Percentiles rank a stretch among this genome's conserved stretches.
Evolutionary conservation across 2,329 filamentous ascomycete species (phyloP).

Genomic region (Aaosphaeria arxii): DNA sequence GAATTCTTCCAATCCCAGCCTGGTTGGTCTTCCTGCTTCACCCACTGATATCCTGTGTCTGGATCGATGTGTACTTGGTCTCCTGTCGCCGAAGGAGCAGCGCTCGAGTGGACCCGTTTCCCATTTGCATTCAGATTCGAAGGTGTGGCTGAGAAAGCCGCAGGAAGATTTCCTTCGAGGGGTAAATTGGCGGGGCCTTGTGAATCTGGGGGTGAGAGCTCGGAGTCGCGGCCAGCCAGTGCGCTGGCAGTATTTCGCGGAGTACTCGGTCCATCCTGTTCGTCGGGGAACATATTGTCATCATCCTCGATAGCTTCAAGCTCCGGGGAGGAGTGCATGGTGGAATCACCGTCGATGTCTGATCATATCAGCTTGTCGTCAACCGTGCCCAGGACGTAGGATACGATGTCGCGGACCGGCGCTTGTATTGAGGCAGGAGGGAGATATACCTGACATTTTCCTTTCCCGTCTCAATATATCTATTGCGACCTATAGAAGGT

Average conservation of each 20-base stretch:
- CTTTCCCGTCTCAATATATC: no score
- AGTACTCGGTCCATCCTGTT: constrained; percentile 41
- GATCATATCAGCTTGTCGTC: constrained; percentile 7
- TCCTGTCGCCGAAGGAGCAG: constrained; percentile 7
- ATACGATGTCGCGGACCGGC: no score
- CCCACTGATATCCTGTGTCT: constrained; percentile 38
- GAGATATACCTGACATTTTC: no score
- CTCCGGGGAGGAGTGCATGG: constrained; percentile 49
- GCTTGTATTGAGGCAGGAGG: no score
- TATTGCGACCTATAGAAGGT: no score
- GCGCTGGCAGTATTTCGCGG: constrained; percentile 34
- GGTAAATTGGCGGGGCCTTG: constrained; percentile 32
- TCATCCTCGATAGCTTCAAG: constrained; percentile 19
- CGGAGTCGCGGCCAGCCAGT: constrained; percentile 33
- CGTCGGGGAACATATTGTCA: constrained; percentile 43
- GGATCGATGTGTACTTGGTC: constrained; percentile 14
- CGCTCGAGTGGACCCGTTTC: constrained; percentile 26
- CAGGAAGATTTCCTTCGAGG: constrained; percentile 16
- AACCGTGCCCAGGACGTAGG: no score
- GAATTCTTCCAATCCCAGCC: constrained; percentile 38
- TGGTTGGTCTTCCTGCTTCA: constrained; percentile 33
- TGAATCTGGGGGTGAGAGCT: constrained; percentile 56
- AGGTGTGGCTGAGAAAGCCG: constrained; percentile 12
- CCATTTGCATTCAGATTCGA: constrained; percentile 36
- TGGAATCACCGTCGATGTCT: constrained; percentile 56